Conservation (phyloP, 257 asterid species). For the Scutellaria galericulata region DNA sequence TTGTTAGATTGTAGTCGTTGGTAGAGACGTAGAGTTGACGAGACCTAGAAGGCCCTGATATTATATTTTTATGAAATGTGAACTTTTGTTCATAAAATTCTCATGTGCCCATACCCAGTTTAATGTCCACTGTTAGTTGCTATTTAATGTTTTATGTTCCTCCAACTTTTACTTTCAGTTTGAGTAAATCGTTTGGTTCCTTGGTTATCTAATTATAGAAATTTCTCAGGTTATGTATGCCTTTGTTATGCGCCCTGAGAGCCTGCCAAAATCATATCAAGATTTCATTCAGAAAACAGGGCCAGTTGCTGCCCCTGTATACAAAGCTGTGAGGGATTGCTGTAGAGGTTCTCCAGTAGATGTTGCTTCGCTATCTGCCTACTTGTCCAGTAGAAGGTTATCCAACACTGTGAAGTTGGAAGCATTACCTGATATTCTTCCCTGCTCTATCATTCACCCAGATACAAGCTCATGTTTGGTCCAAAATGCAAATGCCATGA, state of each 20-base stretch:
- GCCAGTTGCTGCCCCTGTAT: conserved; percentile 94
- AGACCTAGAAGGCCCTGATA: conserved; percentile 23
- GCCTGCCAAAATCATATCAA: conserved; percentile 94
- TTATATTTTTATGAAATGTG: conserved; percentile 7
- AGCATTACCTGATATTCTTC: conserved; percentile 76
- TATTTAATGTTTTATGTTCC: not conserved
- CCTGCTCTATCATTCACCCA: conserved; percentile 93
- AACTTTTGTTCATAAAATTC: conserved; percentile 19
- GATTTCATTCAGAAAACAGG: conserved; percentile 99
- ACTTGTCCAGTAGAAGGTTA: conserved; percentile 55
- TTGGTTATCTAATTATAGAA: conserved; percentile 30
- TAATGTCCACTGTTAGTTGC: conserved; percentile 15
- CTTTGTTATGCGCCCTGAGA: conserved; percentile 99
- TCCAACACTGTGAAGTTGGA: conserved; percentile 62
- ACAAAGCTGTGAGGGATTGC: conserved; percentile 95
- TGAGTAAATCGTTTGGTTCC: conserved; percentile 18
- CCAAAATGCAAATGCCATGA: conserved; percentile 81
- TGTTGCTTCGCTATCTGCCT: conserved; percentile 67
- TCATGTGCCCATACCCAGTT: not conserved
- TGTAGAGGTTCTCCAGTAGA: conserved; percentile 95
- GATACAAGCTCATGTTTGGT: conserved; percentile 73
- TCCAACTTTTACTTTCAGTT: not conserved
- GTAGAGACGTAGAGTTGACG: conserved; percentile 21
- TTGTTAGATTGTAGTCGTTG: conserved; percentile 21
- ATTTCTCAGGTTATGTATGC: conserved; percentile 90